Conservation (phyloP, 768 basidiomycete species). For the Tylopilus sp. region DNA sequence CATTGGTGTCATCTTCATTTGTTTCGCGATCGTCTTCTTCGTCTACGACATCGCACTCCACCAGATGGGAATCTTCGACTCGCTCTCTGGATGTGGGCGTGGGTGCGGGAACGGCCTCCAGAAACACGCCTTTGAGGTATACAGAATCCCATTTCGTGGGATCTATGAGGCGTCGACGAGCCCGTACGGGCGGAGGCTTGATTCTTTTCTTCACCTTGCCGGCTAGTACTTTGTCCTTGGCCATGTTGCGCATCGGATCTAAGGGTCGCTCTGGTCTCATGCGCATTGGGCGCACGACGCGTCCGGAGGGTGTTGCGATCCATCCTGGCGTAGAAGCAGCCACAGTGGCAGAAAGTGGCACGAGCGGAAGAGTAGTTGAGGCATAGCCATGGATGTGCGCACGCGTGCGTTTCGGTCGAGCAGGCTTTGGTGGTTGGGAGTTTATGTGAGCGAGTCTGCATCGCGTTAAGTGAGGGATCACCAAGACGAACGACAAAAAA, state of each 20-base stretch:
- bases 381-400: slow-evolving; percentile 38
- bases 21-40: not conserved
- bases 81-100: not conserved
- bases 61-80: not conserved
- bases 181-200: slow-evolving; percentile 53
- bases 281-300: slow-evolving; percentile 60
- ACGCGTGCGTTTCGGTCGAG: slow-evolving; percentile 40
- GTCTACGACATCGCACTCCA: not conserved
- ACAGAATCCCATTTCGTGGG: slow-evolving; percentile 67
- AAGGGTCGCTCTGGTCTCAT: slow-evolving; percentile 71
- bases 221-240: slow-evolving; percentile 9
- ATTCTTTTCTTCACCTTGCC: slow-evolving; percentile 41
- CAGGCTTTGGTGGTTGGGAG: slow-evolving; percentile 26
- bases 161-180: slow-evolving; percentile 66
- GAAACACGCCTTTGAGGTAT: slow-evolving; percentile 66
- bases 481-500: not conserved
- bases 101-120: slow-evolving; percentile 38
- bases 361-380: slow-evolving; percentile 60
- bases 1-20: not conserved
- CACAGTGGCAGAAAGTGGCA: slow-evolving; percentile 58
- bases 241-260: slow-evolving; percentile 15
- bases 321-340: slow-evolving; percentile 59
- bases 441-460: slow-evolving; percentile 15
- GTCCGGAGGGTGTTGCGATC: slow-evolving; percentile 64
- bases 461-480: not conserved